Conservation (phyloP, 768 basidiomycete genomes). For the Mycena kentingensis region DNA sequence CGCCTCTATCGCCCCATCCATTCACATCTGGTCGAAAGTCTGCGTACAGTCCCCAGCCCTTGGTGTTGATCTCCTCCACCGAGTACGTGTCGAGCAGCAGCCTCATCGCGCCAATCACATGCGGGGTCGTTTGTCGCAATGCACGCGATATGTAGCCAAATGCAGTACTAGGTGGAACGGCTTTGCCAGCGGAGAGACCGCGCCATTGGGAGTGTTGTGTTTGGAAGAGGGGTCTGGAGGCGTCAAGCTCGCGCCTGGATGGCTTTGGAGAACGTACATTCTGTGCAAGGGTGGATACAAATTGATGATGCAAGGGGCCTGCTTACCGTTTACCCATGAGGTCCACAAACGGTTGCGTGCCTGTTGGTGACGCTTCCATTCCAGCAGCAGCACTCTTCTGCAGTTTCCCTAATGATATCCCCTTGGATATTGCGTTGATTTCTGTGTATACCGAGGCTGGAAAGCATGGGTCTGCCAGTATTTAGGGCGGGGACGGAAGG, state of each 20-base stretch:
- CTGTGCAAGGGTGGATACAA: constrained; percentile 19
- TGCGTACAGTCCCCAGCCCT: constrained; percentile 80
- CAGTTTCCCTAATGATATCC: constrained; percentile 79
- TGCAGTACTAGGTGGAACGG: constrained; percentile 71
- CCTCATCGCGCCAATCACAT: constrained; percentile 75
- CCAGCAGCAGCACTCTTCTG: constrained; percentile 54
- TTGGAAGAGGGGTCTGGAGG: constrained; percentile 75
- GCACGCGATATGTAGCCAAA: constrained; percentile 82
- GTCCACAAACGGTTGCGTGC: constrained; percentile 82
- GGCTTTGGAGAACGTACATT: constrained; percentile 39
- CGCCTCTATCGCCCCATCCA: constrained; percentile 83
- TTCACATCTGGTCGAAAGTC: constrained; percentile 83
- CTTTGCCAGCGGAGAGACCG: constrained; percentile 71
- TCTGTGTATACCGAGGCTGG: constrained; percentile 91
- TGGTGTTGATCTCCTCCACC: constrained; percentile 57
- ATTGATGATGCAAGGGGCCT: not conserved
- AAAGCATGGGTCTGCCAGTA: constrained; percentile 1
- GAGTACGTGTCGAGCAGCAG: constrained; percentile 64
- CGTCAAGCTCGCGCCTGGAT: constrained; percentile 2
- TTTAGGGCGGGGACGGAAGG: not conserved
- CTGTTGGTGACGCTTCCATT: constrained; percentile 54
- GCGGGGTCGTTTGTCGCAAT: constrained; percentile 76
- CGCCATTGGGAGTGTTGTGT: constrained; percentile 75
- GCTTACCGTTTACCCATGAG: constrained; percentile 74
- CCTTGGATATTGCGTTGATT: constrained; percentile 86